Evolutionary conservation across 257 asterid species (phyloP).

Genomic region (Avicennia marina): DNA sequence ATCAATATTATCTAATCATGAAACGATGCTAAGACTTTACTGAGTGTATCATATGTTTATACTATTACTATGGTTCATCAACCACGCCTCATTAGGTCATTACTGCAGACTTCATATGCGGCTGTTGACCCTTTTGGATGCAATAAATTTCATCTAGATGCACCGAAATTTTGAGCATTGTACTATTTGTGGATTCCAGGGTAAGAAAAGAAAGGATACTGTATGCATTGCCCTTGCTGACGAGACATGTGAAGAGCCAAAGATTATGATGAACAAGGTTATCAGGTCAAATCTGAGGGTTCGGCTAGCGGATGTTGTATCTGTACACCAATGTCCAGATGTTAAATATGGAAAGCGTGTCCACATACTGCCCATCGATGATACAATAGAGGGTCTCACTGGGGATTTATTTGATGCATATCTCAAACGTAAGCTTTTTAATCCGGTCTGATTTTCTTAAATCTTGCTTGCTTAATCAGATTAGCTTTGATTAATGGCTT

Average conservation of each 20-base stretch:
- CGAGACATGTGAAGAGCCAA: slow-evolving; percentile 63
- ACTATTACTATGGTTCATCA: too few species aligned
- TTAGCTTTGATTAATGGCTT: too few species aligned
- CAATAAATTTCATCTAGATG: background rate
- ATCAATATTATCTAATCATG: too few species aligned
- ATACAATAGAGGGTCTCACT: slow-evolving; percentile 47
- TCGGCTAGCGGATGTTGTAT: slow-evolving; percentile 57
- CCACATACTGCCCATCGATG: slow-evolving; percentile 42
- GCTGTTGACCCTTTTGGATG: too few species aligned
- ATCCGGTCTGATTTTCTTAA: background rate
- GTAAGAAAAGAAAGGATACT: slow-evolving; percentile 46
- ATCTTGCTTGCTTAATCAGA: background rate
- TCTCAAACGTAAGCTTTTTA: slow-evolving; percentile 34
- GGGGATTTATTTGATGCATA: slow-evolving; percentile 42
- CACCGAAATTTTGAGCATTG: background rate
- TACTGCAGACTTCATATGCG: too few species aligned
- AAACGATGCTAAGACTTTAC: too few species aligned
- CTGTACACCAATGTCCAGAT: slow-evolving; percentile 44
- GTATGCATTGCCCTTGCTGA: slow-evolving; percentile 56
- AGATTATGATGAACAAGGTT: slow-evolving; percentile 72
- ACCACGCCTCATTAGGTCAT: too few species aligned
- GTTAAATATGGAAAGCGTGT: slow-evolving; percentile 44
- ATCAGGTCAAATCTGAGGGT: slow-evolving; percentile 56
- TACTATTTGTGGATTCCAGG: slow-evolving; percentile 29
- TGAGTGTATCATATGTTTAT: too few species aligned